Percentiles rank a stretch among this genome's conserved stretches.
phyloP scores from a whole-genome alignment of 2,329 filamentous ascomycete species.

The Ophiostoma triangulosporum region DNA sequence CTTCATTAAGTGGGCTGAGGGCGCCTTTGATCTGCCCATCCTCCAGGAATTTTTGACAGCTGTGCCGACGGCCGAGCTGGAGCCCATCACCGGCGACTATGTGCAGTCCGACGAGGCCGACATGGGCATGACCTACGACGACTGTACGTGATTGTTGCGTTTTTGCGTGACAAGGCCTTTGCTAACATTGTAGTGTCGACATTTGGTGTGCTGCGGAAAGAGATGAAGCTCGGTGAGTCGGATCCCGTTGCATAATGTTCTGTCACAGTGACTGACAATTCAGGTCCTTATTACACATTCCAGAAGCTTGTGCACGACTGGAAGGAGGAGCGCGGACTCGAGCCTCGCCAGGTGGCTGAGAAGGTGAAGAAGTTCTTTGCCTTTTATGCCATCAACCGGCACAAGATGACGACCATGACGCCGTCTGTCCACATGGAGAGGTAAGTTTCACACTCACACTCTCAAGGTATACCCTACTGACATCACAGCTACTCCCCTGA shows the following conservation, averaged over 20 bases:
- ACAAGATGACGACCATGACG: constrained; percentile 52
- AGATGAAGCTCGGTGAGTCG: constrained; percentile 28
- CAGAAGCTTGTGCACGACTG: constrained; percentile 33
- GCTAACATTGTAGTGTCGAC: constrained; percentile 12
- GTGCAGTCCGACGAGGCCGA: constrained; percentile 35
- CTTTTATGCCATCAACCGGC: constrained; percentile 47
- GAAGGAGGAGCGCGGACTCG: constrained; percentile 22
- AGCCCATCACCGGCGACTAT: constrained; percentile 52
- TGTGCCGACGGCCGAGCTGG: constrained; percentile 45
- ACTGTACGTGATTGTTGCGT: constrained; percentile 20
- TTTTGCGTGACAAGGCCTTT: not conserved
- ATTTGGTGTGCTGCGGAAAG: constrained; percentile 28
- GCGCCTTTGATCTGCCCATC: constrained; percentile 47
- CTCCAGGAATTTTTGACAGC: constrained; percentile 53
- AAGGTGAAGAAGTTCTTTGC: constrained; percentile 34
- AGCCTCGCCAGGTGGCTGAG: constrained; percentile 30
- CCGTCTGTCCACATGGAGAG: constrained; percentile 35
- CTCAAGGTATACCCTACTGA: too few species aligned
- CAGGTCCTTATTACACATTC: constrained; percentile 31
- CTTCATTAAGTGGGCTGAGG: constrained; percentile 54
- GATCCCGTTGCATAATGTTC: too few species aligned
- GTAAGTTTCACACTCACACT: too few species aligned
- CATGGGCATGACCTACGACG: constrained; percentile 40
- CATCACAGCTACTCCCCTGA: constrained; percentile 23
- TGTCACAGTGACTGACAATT: not conserved